These are phyloP conservation scores for Lipomyces orientalis DNA, from an alignment of 805 yeast genomes.

Conservation along the genomic window DNA sequence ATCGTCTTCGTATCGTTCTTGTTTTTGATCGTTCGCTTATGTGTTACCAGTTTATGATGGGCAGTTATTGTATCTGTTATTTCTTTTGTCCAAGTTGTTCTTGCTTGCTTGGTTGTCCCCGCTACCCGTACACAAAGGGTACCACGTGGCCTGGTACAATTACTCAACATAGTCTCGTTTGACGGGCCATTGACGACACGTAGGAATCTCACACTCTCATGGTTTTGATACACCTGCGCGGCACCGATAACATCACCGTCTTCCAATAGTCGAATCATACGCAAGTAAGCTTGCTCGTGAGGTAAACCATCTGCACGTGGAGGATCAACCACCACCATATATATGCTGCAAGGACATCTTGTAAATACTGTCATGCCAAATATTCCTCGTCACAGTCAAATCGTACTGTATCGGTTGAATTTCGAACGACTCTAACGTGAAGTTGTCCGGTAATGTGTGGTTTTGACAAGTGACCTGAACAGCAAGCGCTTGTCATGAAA, in stretches of 20 bases:
- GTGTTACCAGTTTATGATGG: no score
- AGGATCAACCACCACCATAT: not conserved
- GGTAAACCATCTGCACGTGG: not conserved
- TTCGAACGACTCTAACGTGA: not conserved
- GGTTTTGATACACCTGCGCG: not conserved
- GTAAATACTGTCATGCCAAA: not conserved
- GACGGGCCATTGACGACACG: not conserved
- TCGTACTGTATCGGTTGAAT: not conserved
- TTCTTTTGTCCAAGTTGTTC: no score
- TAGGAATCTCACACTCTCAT: not conserved
- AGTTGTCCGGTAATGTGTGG: not conserved
- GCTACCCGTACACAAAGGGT: no score
- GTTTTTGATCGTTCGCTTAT: no score
- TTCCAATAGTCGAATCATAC: slow-evolving; percentile 1
- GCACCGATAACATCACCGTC: not conserved
- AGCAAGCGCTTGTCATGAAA: not conserved
- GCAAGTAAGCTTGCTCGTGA: not conserved
- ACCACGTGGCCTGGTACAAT: not conserved
- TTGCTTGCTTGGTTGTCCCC: no score
- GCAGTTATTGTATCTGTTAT: no score
- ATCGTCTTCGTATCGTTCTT: no score
- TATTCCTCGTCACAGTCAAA: not conserved
- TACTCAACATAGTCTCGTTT: not conserved
- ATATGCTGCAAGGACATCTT: not conserved
- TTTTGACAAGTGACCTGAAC: not conserved